Base-by-base conservation (phyloP, 2,329 filamentous ascomycete genomes). In the Fusarium equiseti region DNA sequence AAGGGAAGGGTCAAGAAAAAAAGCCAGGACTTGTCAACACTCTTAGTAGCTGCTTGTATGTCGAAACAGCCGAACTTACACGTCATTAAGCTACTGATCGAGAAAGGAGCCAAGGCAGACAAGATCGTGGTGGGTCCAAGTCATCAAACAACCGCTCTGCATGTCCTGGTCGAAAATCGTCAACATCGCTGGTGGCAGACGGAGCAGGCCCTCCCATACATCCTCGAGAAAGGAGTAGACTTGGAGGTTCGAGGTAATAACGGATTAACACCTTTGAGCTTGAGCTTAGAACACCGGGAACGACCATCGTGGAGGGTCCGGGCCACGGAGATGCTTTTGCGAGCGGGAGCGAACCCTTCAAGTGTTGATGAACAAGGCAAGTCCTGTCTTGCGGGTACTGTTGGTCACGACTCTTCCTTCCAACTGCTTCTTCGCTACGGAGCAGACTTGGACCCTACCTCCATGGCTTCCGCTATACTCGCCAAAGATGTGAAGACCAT, bases 361-460 rank as follows among this genome's bases (percentile, higher is more conserved):
- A 62, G 59, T 26, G 2, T 45, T 0, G 18, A 59, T 2, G 3
- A 40, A 4, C 0, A 0, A 6, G 54, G 31, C 0, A 59, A 26
- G 6, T 62, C 59, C 3, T 60, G 55, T 29, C 45, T 62, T 24
- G 16, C 24, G 5, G 55, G 6, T 15, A 45, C 5, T n/a, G 3
- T 13, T 10, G 38, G 20, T 1, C 6, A 59, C 11, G 35, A 40
- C 3, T 6, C 18, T 12, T 2, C 40, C 1, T 59, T 44, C 12
- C 9, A 3, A 5, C 18, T 62, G 10, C 29, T 62, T 3, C 8
- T 22, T 13, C 13, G 29, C 2, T 18, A 62, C 2, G 59, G 45
- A 0, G 38, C 31, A 8, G 32, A 6, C 2, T 3, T 31, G 2
- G 38, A 18, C 4, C 22, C 15, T 2, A 8, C 27, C 0, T 6